Percentiles rank a stretch among this genome's conserved stretches.
Evolutionary conservation across 139 green algal genomes (phyloP).

Genomic region (Desmodesmus armatus): DNA sequence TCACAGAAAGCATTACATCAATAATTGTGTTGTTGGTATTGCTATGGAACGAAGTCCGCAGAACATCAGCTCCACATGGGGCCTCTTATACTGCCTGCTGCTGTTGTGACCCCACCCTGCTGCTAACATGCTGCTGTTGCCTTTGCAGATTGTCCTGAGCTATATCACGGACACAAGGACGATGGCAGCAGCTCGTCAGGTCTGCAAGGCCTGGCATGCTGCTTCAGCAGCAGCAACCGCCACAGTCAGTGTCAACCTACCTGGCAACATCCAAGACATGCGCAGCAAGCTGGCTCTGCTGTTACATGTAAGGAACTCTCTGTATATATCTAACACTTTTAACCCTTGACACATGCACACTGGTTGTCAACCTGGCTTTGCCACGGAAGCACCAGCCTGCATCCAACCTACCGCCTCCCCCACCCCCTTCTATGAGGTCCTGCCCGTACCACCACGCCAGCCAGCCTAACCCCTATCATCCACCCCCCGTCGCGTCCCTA

Average conservation of each 20-base stretch:
- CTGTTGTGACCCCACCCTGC: not conserved
- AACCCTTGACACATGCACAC: too few relatives aligned
- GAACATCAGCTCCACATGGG: not conserved
- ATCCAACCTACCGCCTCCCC: too few relatives aligned
- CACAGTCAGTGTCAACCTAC: not conserved
- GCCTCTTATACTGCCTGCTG: not conserved
- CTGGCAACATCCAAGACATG: not conserved
- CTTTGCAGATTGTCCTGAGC: slow-evolving; percentile 32
- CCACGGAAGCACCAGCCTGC: too few relatives aligned
- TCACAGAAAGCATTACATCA: too few relatives aligned
- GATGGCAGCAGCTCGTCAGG: slow-evolving; percentile 18
- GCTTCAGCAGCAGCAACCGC: not conserved
- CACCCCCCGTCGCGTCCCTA: too few relatives aligned
- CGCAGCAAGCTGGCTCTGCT: not conserved
- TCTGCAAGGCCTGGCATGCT: slow-evolving; percentile 4
- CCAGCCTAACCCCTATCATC: too few relatives aligned
- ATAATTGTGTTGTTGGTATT: not conserved
- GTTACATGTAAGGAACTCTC: not conserved
- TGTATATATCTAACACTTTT: too few relatives aligned
- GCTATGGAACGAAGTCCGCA: not conserved
- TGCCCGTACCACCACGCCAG: too few relatives aligned
- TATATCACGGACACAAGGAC: slow-evolving; percentile 8
- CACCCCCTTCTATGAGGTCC: too few relatives aligned
- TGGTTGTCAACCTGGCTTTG: too few relatives aligned
- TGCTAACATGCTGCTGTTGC: not conserved